phyloP scores from a whole-genome alignment of 331 rosid genomes.

The Erythrophleum ivorense region DNA sequence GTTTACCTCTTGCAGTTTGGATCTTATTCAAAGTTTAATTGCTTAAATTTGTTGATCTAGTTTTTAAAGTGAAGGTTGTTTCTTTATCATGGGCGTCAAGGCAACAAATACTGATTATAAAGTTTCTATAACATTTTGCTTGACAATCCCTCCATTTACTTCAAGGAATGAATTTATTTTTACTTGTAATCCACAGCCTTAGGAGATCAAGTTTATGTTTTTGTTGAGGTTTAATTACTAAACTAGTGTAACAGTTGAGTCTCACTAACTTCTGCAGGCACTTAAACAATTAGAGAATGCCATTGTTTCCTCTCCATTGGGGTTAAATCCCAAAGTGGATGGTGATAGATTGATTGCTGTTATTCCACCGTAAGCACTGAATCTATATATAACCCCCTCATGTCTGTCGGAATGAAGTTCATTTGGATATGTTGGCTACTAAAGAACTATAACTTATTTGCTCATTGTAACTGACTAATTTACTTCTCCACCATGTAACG shows the following conservation, averaged over 20 bases:
- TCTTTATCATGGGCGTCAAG: slow-evolving; percentile 4
- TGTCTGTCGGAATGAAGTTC: slow-evolving; percentile 24
- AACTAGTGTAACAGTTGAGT: slow-evolving; percentile 33
- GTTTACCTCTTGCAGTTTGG: background rate
- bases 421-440: slow-evolving; percentile 36
- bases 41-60: background rate
- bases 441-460: slow-evolving; percentile 21
- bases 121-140: background rate
- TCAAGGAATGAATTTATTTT: background rate
- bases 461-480: slow-evolving; percentile 36
- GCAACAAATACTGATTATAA: background rate
- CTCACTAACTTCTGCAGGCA: slow-evolving; percentile 57
- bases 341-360: slow-evolving; percentile 90
- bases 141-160: background rate
- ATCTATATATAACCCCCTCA: slow-evolving; percentile 28
- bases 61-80: background rate
- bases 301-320: slow-evolving; percentile 83
- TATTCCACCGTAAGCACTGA: slow-evolving; percentile 82
- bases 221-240: slow-evolving; percentile 8
- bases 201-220: slow-evolving; percentile 1
- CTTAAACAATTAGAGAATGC: slow-evolving; percentile 79
- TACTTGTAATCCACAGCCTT: slow-evolving; percentile 1
- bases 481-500: slow-evolving; percentile 38
- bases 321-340: slow-evolving; percentile 78
- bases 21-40: background rate